phyloP scores from a whole-genome alignment of 1,139 yeast species.

The Nakaseomyces uthaithaninus region DNA sequence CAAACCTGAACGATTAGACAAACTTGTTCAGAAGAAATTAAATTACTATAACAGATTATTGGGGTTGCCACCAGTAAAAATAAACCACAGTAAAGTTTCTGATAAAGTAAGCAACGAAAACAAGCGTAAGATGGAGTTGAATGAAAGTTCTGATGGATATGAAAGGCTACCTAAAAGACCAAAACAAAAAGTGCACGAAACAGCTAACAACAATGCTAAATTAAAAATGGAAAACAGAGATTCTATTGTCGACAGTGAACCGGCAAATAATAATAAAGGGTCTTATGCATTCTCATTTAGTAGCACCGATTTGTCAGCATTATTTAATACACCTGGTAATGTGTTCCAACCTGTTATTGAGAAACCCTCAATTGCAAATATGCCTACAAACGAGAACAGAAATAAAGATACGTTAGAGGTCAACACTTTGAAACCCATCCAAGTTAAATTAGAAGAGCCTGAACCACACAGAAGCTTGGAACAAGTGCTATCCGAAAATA shows the following conservation, averaged over 20 bases:
- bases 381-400: not conserved
- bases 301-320: constrained; percentile 21
- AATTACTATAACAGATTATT: constrained; percentile 25
- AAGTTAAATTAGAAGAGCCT: not conserved
- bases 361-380: not conserved
- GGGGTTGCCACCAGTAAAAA: constrained; percentile 16
- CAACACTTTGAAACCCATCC: not conserved
- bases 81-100: not conserved
- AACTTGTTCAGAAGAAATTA: constrained; percentile 24
- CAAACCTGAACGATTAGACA: constrained; percentile 26
- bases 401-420: not conserved
- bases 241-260: not conserved
- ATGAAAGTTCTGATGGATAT: not conserved
- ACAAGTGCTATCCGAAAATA: not conserved
- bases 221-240: not conserved
- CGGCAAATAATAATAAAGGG: constrained; percentile 16
- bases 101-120: not conserved
- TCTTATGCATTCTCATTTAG: constrained; percentile 21
- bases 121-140: not conserved
- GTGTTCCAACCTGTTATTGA: not conserved
- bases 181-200: not conserved
- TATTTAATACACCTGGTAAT: constrained; percentile 16
- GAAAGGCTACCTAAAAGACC: not conserved
- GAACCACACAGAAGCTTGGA: constrained; percentile 2
- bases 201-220: not conserved